Evolutionary conservation across 305 asterid species (phyloP), one percentile per base, ranked within the genome.

Genomic region (Fraxinus sp.): DNA sequence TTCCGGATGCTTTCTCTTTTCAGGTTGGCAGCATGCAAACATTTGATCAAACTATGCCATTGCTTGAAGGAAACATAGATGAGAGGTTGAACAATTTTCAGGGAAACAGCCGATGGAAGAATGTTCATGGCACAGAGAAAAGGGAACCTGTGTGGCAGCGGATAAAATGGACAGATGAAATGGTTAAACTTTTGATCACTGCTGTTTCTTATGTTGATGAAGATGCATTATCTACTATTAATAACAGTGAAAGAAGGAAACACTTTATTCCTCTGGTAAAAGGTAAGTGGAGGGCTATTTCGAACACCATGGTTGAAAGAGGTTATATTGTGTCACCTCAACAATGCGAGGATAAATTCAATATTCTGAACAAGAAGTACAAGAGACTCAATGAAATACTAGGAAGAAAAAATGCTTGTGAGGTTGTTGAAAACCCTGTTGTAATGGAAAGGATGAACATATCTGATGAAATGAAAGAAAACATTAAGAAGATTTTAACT

Each of bases 311-410:
- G 89, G 8, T 14, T 5, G 86, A 89, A 78, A 83, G 87, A 62
- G 92, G 94, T 33, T 79, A 77, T 66, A 8, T 10, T 7, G 89
- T 87, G 18, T 87, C 92, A 0, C 90, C 91, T 39, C 93, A 88
- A 55, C 94, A 90, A 68, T 88, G 92, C 64, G 90, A 90, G 83
- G 91, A 89, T 68, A 91, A 91, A 41, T 89, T 88, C 83, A 86
- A 89, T 49, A 90, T 86, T 55, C 46, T 91, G 52, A 88, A 84
- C 78, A 86, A 87, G 20, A 91, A 87, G 83, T 87, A 77, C 76
- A 85, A 79, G 84, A 84, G 90, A 44, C 62, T 91, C 80, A 86
- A 79, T 44, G 87, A 77, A 9, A 74, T 87, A 11, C 88, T 90
- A 0, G 91, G 92, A n/a, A 88, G 46, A 11, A 13, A 46, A 2